These are phyloP conservation scores for Phytophthora brassicae DNA, from an alignment of 352 stramenopile species.

Conservation along the genomic window DNA sequence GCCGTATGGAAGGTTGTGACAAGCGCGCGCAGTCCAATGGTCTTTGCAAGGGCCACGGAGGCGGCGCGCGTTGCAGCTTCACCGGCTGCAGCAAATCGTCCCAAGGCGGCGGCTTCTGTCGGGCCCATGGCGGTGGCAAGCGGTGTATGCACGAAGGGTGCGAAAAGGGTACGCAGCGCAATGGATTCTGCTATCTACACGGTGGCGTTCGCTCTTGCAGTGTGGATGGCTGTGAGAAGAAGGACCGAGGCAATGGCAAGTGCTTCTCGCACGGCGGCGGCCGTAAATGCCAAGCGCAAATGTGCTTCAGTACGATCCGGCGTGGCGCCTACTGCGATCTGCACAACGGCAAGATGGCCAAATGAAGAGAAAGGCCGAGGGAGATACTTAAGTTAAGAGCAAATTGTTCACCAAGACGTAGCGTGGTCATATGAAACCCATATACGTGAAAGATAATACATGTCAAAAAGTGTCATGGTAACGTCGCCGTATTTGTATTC, in stretches of 20 bases:
- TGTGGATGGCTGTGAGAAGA: slow-evolving; percentile 73
- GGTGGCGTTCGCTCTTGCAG: slow-evolving; percentile 73
- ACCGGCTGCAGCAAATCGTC: slow-evolving; percentile 76
- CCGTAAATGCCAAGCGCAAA: slow-evolving; percentile 63
- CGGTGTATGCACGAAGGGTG: slow-evolving; percentile 72
- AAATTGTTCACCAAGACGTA: slow-evolving; percentile 30
- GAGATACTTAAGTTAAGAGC: slow-evolving; percentile 41
- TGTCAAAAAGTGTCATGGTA: slow-evolving; percentile 9
- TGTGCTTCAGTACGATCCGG: slow-evolving; percentile 71
- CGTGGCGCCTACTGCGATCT: slow-evolving; percentile 61
- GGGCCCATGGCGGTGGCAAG: slow-evolving; percentile 80
- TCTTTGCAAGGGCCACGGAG: slow-evolving; percentile 81
- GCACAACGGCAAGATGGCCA: slow-evolving; percentile 44
- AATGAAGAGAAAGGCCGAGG: slow-evolving; percentile 11
- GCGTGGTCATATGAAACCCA: slow-evolving; percentile 19
- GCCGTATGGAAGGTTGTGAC: slow-evolving; percentile 67
- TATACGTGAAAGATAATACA: slow-evolving; percentile 15
- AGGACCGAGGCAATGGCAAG: slow-evolving; percentile 84
- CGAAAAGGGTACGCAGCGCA: slow-evolving; percentile 79
- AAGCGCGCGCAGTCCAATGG: slow-evolving; percentile 82
- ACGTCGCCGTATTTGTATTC: not conserved
- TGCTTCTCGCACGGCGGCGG: slow-evolving; percentile 80
- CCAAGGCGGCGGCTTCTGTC: slow-evolving; percentile 73
- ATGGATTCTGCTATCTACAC: slow-evolving; percentile 82
- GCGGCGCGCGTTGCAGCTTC: slow-evolving; percentile 73